Conservation (phyloP, 1,139 yeast species). For the Kurtzmaniella quercitrusa region DNA sequence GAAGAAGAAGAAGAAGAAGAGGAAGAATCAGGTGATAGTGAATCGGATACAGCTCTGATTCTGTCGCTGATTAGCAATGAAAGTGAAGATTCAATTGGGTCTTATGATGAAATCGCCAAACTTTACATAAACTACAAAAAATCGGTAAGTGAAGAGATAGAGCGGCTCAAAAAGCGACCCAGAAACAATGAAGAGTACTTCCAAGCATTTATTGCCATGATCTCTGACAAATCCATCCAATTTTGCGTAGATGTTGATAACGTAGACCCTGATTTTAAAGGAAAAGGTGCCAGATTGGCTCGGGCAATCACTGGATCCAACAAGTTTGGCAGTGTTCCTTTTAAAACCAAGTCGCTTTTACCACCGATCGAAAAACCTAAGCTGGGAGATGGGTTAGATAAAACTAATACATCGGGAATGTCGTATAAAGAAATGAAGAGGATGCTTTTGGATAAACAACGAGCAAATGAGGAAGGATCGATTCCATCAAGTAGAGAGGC, state of each 20-base stretch:
- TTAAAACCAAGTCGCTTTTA: slow-evolving; percentile 40
- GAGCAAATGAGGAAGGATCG: slow-evolving; percentile 6
- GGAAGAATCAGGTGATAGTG: slow-evolving; percentile 6
- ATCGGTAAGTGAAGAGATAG: slow-evolving; percentile 18
- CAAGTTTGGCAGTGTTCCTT: slow-evolving; percentile 36
- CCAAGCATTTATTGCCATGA: slow-evolving; percentile 24
- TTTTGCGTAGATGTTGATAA: slow-evolving; percentile 35
- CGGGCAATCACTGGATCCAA: slow-evolving; percentile 44
- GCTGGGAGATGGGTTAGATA: slow-evolving; percentile 9
- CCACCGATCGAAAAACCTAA: slow-evolving; percentile 24
- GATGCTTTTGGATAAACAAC: slow-evolving; percentile 14
- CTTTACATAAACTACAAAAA: slow-evolving; percentile 26
- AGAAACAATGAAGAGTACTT: slow-evolving; percentile 25
- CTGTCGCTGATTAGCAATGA: slow-evolving; percentile 1
- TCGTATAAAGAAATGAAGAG: slow-evolving; percentile 37
- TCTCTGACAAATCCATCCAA: slow-evolving; percentile 36
- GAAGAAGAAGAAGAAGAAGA: slow-evolving; percentile 6
- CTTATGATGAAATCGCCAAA: slow-evolving; percentile 37
- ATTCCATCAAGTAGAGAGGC: not conserved
- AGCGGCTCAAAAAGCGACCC: slow-evolving; percentile 13
- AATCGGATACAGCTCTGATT: slow-evolving; percentile 1
- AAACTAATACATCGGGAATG: slow-evolving; percentile 15
- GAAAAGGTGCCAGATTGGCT: slow-evolving; percentile 44
- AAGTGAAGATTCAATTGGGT: slow-evolving; percentile 31
- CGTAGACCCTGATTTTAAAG: slow-evolving; percentile 38